These are phyloP conservation scores for Pythium vanterpoolii DNA, from an alignment of 352 stramenopile species.

Conservation along the genomic window DNA sequence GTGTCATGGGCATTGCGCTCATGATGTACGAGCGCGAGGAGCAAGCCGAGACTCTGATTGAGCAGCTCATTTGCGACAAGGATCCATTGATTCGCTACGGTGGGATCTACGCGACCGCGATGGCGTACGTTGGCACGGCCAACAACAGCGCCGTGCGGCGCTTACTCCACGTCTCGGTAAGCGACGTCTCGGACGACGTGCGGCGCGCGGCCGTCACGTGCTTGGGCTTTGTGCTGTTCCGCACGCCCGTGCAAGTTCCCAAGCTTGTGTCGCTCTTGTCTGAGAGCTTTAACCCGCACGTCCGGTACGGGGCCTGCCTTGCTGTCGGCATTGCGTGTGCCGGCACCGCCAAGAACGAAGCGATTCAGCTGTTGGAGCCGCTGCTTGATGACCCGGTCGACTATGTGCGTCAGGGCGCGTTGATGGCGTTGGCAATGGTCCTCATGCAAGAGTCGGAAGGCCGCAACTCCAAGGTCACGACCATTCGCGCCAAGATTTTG, in stretches of 20 bases:
- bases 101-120: constrained; percentile 96
- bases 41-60: constrained; percentile 94
- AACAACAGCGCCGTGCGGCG: constrained; percentile 97
- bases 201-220: constrained; percentile 96
- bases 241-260: constrained; percentile 92
- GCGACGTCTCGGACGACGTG: constrained; percentile 98
- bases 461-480: constrained; percentile 78
- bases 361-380: constrained; percentile 95
- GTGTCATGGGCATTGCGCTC: constrained; percentile 97
- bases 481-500: constrained; percentile 83
- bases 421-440: constrained; percentile 97
- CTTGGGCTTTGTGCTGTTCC: constrained; percentile 98
- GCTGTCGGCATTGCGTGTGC: constrained; percentile 98
- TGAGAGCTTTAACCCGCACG: constrained; percentile 99
- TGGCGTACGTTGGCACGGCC: constrained; percentile 97
- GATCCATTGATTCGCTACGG: constrained; percentile 98
- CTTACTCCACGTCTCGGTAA: constrained; percentile 97
- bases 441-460: constrained; percentile 97
- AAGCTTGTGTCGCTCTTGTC: constrained; percentile 94
- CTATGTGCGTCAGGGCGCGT: constrained; percentile 97
- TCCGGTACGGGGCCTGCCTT: constrained; percentile 98
- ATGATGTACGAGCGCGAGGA: constrained; percentile 98
- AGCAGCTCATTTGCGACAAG: constrained; percentile 96
- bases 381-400: constrained; percentile 98
- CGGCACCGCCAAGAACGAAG: constrained; percentile 95